Base-by-base conservation (phyloP, 1,139 yeast genomes). In the Saccharomyces hybrid region DNA sequence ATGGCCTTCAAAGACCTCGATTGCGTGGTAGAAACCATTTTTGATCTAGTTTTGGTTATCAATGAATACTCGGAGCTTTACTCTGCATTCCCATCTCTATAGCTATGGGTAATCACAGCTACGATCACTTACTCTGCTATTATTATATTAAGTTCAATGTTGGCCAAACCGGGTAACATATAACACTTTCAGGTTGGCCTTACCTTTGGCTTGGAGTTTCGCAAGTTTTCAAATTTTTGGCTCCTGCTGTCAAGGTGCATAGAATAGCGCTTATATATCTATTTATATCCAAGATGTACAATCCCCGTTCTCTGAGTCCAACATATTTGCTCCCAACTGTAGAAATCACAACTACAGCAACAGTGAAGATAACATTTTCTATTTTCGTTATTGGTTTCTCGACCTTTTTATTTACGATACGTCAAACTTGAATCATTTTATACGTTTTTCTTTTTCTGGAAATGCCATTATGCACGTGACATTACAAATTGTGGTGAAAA, bases 1-100 rank as follows among this genome's bases (percentile, higher is more conserved):
- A 83, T 73, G 46, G 80, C 74, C 63, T 82, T 79, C 11, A 67
- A 56, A 9, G 66, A 61, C 52, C 60, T 62, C 2, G 59, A 47
- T 25, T 59, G 61, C 23, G 54, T 47, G 13, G 61, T 52, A 13
- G 54, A 50, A 3, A 19, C 44, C 44, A 38, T 38, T 16, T 29
- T 29, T 13, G 32, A 9, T 3, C 32, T 3, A 11, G 32, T 29
- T 29, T 13, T 29, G n/a, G n/a, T 29, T 29, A 9, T 9, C n/a
- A 29, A 9, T 29, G n/a, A 11, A n/a, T 5, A 29, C 32, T 11
- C 5, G n/a, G 5, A 5, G n/a, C 4, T 11, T 29, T 29, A 11
- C 32, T 29, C 13, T 29, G n/a, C 13, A 13, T n/a, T 29, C 32
- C 32, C 5, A 29, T 5, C n/a, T 29, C n/a, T 13, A 29, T 5